phyloP scores from a whole-genome alignment of 2,329 filamentous ascomycete genomes.

The Talaromyces sp. region DNA sequence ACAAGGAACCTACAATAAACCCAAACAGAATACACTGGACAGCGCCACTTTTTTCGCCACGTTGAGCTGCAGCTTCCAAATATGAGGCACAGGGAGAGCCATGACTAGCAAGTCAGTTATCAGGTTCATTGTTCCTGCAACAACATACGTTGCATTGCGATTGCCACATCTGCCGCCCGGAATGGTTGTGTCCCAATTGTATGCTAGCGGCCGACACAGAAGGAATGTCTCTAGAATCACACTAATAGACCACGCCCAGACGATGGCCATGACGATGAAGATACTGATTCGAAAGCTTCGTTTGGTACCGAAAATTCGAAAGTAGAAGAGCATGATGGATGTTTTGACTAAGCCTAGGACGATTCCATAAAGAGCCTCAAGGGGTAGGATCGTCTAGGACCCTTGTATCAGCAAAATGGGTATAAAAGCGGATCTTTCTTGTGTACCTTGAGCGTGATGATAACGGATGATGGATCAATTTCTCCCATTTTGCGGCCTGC shows the following conservation, averaged over 20 bases:
- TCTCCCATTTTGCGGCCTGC: neutral
- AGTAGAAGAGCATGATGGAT: conserved; percentile 11
- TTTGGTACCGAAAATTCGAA: conserved; percentile 1
- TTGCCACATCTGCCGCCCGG: conserved; percentile 4
- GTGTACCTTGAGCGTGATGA: neutral
- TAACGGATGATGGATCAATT: neutral
- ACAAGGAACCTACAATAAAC: conserved; percentile 1
- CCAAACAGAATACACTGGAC: conserved; percentile 7
- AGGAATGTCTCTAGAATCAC: conserved; percentile 4
- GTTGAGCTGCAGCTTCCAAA: conserved; percentile 6
- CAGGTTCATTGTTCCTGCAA: conserved; percentile 3
- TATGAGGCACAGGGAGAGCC: conserved; percentile 5
- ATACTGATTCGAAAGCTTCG: neutral
- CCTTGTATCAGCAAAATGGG: neutral
- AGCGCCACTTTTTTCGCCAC: neutral
- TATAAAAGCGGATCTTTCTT: neutral
- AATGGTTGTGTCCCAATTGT: conserved; percentile 5
- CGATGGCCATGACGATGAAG: neutral
- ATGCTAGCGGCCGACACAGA: neutral
- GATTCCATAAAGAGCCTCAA: neutral
- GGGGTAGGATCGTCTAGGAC: neutral
- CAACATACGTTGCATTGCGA: conserved; percentile 4
- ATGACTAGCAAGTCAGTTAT: conserved; percentile 9
- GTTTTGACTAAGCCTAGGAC: neutral
- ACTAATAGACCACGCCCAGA: neutral